Evolutionary conservation across 768 basidiomycete genomes (phyloP).

Genomic region (Cubamyces sp.): DNA sequence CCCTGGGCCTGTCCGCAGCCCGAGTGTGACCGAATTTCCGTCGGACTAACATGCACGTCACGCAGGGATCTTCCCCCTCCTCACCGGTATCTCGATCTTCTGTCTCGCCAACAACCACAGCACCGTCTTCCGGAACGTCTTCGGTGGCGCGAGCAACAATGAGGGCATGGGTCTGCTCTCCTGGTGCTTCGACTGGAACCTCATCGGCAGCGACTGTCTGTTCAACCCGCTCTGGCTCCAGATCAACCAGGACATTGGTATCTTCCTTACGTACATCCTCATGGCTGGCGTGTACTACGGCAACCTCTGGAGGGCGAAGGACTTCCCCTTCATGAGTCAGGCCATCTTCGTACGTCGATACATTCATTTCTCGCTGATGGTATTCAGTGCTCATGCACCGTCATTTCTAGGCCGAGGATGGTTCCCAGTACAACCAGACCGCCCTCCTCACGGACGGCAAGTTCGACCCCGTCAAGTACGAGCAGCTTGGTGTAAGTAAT

Average conservation of each 20-base stretch:
- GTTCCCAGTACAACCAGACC: slow-evolving; percentile 45
- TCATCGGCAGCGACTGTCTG: slow-evolving; percentile 51
- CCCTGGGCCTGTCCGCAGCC: not conserved
- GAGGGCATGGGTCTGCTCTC: slow-evolving; percentile 66
- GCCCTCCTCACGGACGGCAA: slow-evolving; percentile 49
- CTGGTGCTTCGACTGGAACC: slow-evolving; percentile 66
- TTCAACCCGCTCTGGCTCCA: slow-evolving; percentile 35
- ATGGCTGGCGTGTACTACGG: slow-evolving; percentile 38
- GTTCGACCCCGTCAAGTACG: slow-evolving; percentile 35
- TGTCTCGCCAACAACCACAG: slow-evolving; percentile 39
- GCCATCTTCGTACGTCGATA: slow-evolving; percentile 32
- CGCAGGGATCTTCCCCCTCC: slow-evolving; percentile 44
- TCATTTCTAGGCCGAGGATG: slow-evolving; percentile 26
- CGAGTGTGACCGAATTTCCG: slow-evolving; percentile 15
- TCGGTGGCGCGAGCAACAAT: slow-evolving; percentile 47
- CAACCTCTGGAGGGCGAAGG: slow-evolving; percentile 61
- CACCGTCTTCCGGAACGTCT: slow-evolving; percentile 32
- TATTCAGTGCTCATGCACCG: not conserved
- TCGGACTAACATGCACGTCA: slow-evolving; percentile 28
- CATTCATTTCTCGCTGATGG: not conserved
- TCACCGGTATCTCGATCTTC: slow-evolving; percentile 42
- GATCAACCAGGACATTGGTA: slow-evolving; percentile 31
- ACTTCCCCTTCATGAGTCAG: slow-evolving; percentile 57
- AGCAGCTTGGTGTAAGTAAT: slow-evolving; percentile 30
- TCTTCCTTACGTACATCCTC: slow-evolving; percentile 40